Conservation (phyloP, 495 filamentous ascomycete species). For the Penicillium atrosanguineum region DNA sequence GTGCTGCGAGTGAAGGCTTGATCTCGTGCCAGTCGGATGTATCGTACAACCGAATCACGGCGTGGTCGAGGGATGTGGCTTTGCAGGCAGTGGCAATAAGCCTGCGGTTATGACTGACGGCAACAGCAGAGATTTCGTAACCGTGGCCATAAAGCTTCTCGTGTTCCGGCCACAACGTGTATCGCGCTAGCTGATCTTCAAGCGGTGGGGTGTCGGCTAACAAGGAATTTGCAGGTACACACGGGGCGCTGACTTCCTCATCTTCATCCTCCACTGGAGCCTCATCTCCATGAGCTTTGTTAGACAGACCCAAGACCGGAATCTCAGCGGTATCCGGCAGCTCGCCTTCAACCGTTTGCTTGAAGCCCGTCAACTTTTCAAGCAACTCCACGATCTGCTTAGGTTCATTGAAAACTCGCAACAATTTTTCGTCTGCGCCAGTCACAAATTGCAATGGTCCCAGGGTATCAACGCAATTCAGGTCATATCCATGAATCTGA, state of each 20-base stretch:
- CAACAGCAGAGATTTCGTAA: slow-evolving; percentile 92
- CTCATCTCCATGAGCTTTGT: slow-evolving; percentile 75
- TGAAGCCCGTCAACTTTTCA: slow-evolving; percentile 61
- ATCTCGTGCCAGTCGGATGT: slow-evolving; percentile 84
- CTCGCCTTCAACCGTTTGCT: slow-evolving; percentile 35
- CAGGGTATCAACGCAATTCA: slow-evolving; percentile 86
- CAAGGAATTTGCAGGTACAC: slow-evolving; percentile 26
- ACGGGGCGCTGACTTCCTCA: slow-evolving; percentile 28
- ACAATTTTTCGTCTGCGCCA: slow-evolving; percentile 96
- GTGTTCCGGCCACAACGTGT: slow-evolving; percentile 92
- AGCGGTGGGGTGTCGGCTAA: slow-evolving; percentile 68
- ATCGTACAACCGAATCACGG: slow-evolving; percentile 88
- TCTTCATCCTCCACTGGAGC: slow-evolving; percentile 48
- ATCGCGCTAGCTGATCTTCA: slow-evolving; percentile 84
- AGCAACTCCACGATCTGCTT: slow-evolving; percentile 76
- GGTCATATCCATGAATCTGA: slow-evolving; percentile 96
- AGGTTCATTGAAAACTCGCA: slow-evolving; percentile 92
- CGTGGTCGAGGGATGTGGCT: slow-evolving; percentile 88
- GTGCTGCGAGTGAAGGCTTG: slow-evolving; percentile 73
- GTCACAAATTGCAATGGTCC: slow-evolving; percentile 74
- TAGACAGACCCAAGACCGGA: slow-evolving; percentile 91
- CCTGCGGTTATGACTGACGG: slow-evolving; percentile 68
- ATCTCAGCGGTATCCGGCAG: slow-evolving; percentile 88
- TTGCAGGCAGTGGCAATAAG: slow-evolving; percentile 91
- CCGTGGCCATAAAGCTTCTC: slow-evolving; percentile 99